phyloP scores from a whole-genome alignment of 495 filamentous ascomycete species.

The Viridothelium virens region DNA sequence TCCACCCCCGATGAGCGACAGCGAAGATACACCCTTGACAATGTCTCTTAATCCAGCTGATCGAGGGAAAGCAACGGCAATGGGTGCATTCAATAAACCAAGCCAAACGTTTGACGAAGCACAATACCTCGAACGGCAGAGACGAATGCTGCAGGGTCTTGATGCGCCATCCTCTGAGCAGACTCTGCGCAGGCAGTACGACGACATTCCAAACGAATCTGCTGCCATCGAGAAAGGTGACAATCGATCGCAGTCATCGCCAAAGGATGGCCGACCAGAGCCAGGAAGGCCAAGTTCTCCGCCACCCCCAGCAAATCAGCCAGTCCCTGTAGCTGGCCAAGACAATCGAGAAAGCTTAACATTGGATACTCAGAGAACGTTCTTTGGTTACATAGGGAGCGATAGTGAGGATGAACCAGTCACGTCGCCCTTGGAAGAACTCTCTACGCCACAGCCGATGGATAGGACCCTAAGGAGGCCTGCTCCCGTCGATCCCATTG shows the following conservation, averaged over 20 bases:
- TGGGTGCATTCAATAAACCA: slow-evolving; percentile 78
- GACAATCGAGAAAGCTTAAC: neutral
- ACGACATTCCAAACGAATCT: too few species aligned
- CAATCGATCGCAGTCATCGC: neutral
- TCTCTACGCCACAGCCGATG: neutral
- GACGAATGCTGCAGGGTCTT: slow-evolving; percentile 37
- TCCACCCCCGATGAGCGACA: slow-evolving; percentile 62
- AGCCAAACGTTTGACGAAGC: slow-evolving; percentile 69
- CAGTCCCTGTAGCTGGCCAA: neutral
- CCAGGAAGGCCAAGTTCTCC: neutral
- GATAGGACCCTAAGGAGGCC: neutral
- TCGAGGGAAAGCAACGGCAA: slow-evolving; percentile 74
- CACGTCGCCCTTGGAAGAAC: neutral
- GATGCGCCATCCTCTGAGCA: neutral
- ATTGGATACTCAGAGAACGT: slow-evolving; percentile 28
- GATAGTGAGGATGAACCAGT: slow-evolving; percentile 27
- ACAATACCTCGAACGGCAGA: slow-evolving; percentile 72
- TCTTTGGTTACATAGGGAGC: slow-evolving; percentile 28
- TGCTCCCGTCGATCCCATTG: neutral
- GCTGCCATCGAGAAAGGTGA: neutral
- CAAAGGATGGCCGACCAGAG: neutral
- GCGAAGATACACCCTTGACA: slow-evolving; percentile 49
- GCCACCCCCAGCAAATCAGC: neutral
- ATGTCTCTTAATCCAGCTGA: slow-evolving; percentile 65
- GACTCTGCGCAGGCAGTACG: too few species aligned